These are phyloP conservation scores for Geranomyces michiganensis DNA, from an alignment of 192 early-diverging fungal genomes.

Conservation along the genomic window DNA sequence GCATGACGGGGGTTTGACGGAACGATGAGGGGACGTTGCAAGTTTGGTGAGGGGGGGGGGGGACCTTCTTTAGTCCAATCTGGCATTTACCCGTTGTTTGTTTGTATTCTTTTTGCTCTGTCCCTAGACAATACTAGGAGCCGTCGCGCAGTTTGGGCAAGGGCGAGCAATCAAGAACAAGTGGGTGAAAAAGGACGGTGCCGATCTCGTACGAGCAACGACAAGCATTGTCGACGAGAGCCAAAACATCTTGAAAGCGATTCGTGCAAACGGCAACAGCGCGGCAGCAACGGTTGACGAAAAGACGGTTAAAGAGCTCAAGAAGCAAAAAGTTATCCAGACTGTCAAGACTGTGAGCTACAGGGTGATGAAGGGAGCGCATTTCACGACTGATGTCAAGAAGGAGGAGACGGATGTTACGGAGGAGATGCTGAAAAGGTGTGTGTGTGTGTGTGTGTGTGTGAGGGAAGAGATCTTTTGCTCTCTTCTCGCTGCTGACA, in stretches of 20 bases:
- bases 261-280: slow-evolving; percentile 62
- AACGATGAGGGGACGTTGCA: too few relatives aligned
- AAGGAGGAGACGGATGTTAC: slow-evolving; percentile 96
- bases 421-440: slow-evolving; percentile 83
- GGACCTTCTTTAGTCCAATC: too few relatives aligned
- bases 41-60: slow-evolving; percentile 16
- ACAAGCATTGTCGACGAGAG: slow-evolving; percentile 84
- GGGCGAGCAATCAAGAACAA: slow-evolving; percentile 97
- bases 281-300: slow-evolving; percentile 59
- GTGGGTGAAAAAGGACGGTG: slow-evolving; percentile 87
- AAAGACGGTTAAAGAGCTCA: slow-evolving; percentile 66
- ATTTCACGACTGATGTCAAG: slow-evolving; percentile 83
- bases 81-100: too few relatives aligned
- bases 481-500: too few relatives aligned
- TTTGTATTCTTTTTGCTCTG: not conserved
- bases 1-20: too few relatives aligned
- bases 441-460: not conserved
- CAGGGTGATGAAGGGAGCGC: slow-evolving; percentile 79
- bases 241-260: slow-evolving; percentile 69
- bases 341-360: slow-evolving; percentile 65
- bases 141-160: slow-evolving; percentile 72
- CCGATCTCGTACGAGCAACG: slow-evolving; percentile 67
- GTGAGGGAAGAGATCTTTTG: not conserved
- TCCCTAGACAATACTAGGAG: slow-evolving; percentile 10
- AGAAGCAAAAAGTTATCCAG: slow-evolving; percentile 55